Base-by-base conservation (phyloP, 768 basidiomycete genomes). In the Suillus subaureus region DNA sequence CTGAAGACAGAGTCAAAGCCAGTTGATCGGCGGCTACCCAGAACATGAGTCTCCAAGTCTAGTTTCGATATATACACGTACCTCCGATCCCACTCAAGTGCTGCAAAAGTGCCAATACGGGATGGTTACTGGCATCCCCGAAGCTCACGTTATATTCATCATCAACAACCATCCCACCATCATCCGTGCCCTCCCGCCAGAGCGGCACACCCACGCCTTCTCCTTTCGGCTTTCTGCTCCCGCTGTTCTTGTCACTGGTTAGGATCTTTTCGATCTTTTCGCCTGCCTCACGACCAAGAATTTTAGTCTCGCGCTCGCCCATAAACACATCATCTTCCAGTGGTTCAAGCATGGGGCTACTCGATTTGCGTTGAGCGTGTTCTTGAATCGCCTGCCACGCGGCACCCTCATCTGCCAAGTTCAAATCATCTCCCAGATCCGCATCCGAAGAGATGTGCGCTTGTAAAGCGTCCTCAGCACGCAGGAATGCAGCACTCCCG, bases 261-360 rank as follows among this genome's bases (percentile, higher is more conserved):
- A 88, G 72, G 45, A 88, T 82, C 61, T 77, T 79, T 21, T 72
- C 74, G 52, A 88, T 80, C 12, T 77, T 82, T 66, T 81, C 77
- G 16, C 81, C 82, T 4, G 76, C 74, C 42, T 78, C 67, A 3
- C 61, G 18, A 18, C 78, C 76, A 64, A 77, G 61, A 56, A 77
- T 70, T 47, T 70, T 64, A 15, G 72, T 70, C 31, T 72, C 76
- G 15, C 66, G 77, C 57, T 78, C 75, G 5, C 82, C 84, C 61
- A 86, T 6, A 71, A 47, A 81, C 65, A 66, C 78, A 68, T 66
- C 78, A 52, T 64, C 62, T 11, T 31, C 21, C 4, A 23, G 31
- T 37, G 33, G 51, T 23, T 23, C 60, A 56, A 3, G n/a, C 12
- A 28, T 31, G 3, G 72, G 68, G 31, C 65, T 79, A 28, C 45